Percentiles rank a stretch among this genome's conserved stretches.
These are phyloP conservation scores for Trichosphaerium sp. DNA, from an alignment of 78 protist genomes.

Conservation along the genomic window DNA sequence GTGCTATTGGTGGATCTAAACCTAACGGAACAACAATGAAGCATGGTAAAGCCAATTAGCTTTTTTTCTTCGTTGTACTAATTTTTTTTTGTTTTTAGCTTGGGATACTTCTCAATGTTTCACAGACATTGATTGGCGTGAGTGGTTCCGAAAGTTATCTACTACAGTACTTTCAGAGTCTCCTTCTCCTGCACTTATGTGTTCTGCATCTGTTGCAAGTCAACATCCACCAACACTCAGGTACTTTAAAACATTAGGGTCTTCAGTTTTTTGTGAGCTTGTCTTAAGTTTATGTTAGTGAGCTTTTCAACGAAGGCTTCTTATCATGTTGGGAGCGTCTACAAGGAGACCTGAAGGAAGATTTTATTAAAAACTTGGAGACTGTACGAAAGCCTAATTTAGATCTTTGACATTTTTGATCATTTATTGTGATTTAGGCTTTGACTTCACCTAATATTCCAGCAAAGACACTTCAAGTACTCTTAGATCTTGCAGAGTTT, in stretches of 20 bases:
- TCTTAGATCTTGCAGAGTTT: neutral
- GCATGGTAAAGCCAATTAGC: too few species aligned
- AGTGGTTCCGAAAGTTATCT: neutral
- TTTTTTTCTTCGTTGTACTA: too few species aligned
- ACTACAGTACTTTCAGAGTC: neutral
- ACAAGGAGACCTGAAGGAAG: neutral
- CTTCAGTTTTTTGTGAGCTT: neutral
- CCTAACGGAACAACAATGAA: too few species aligned
- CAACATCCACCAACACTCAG: too few species aligned
- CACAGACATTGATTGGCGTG: constrained; percentile 51
- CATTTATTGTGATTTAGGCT: neutral
- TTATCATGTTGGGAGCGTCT: neutral
- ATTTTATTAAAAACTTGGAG: neutral
- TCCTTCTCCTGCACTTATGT: neutral
- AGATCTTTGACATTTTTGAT: too few species aligned
- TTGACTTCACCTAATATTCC: neutral
- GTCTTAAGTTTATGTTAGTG: neutral
- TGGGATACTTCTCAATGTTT: constrained; percentile 73
- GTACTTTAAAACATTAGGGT: neutral
- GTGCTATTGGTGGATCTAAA: too few species aligned
- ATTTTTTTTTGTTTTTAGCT: too few species aligned
- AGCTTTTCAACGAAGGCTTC: neutral
- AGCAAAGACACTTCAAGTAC: neutral
- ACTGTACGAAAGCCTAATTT: neutral
- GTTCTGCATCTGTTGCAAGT: constrained; percentile 53